These are phyloP conservation scores for Suhomyces sp. DNA, from an alignment of 805 yeast genomes.

Conservation along the genomic window DNA sequence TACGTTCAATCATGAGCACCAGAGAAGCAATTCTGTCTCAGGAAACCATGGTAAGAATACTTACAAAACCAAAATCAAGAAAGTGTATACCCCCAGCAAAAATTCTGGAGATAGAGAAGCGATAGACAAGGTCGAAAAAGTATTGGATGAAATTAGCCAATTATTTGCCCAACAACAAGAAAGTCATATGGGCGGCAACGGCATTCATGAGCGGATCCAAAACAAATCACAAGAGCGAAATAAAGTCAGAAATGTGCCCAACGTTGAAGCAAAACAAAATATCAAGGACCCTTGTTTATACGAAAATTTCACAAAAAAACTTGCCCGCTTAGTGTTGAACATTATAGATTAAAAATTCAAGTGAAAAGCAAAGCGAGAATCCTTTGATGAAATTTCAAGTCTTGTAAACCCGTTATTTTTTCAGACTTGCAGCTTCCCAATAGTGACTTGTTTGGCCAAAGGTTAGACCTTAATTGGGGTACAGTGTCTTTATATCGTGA, in stretches of 20 bases:
- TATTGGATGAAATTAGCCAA: slow-evolving; percentile 27
- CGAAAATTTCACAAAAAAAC: slow-evolving; percentile 8
- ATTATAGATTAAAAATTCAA: slow-evolving; percentile 6
- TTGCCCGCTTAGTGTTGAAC: slow-evolving; percentile 9
- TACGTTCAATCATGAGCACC: neutral
- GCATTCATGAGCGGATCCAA: no score
- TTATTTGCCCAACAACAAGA: slow-evolving; percentile 15
- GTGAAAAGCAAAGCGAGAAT: no score
- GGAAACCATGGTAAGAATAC: slow-evolving; percentile 11
- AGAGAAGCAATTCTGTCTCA: neutral
- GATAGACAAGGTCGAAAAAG: slow-evolving; percentile 26
- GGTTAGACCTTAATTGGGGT: no score
- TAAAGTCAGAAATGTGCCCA: neutral
- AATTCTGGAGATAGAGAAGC: slow-evolving; percentile 32
- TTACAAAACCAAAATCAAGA: slow-evolving; percentile 37
- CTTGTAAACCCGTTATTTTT: no score
- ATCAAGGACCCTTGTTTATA: neutral
- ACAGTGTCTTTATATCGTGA: no score
- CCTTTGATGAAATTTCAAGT: no score
- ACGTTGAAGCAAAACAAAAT: neutral
- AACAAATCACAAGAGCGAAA: no score
- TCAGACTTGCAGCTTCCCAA: no score
- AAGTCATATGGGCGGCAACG: neutral
- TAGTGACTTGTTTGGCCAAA: no score
- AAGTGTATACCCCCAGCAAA: slow-evolving; percentile 35